These are phyloP conservation scores for Amorphotheca resinae DNA, from an alignment of 495 filamentous ascomycete species.

Conservation along the genomic window DNA sequence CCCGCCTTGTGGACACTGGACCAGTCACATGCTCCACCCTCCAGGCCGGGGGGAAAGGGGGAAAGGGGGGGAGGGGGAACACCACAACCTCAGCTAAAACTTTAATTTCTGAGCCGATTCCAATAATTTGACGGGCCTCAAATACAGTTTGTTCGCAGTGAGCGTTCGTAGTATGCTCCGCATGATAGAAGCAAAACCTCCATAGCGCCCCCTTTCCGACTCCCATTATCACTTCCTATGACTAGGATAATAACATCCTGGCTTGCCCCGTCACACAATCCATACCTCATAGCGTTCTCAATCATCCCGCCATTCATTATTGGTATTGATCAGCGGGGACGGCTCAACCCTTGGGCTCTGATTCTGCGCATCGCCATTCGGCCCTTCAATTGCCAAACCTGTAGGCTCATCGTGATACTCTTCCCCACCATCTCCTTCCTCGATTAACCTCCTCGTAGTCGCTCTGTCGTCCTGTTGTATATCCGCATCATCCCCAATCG, in stretches of 20 bases:
- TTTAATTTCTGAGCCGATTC: too few relatives aligned
- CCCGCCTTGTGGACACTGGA: too few relatives aligned
- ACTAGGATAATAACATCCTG: not conserved
- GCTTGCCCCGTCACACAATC: too few relatives aligned
- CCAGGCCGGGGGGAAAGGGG: too few relatives aligned
- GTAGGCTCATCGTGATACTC: constrained; percentile 20
- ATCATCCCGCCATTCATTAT: constrained; percentile 22
- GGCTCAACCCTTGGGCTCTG: constrained; percentile 15
- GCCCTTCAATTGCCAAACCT: not conserved
- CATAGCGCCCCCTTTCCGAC: too few relatives aligned
- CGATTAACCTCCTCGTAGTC: constrained; percentile 7
- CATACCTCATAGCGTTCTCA: not conserved
- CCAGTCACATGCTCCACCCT: too few relatives aligned
- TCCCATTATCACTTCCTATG: not conserved
- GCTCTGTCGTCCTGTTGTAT: constrained; percentile 9
- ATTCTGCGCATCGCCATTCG: not conserved
- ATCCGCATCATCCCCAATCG: constrained; percentile 1
- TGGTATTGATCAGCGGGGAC: constrained; percentile 15
- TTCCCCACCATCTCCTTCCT: constrained; percentile 16
- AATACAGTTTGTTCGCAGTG: too few relatives aligned
- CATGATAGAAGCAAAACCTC: too few relatives aligned
- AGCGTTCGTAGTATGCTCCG: too few relatives aligned
- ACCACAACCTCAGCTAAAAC: too few relatives aligned
- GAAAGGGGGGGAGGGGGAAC: too few relatives aligned
- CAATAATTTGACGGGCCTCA: too few relatives aligned